Percentiles rank a stretch among this genome's conserved stretches.
Conservation (phyloP, 306 rosid species). For the Medicago ruthenica region DNA sequence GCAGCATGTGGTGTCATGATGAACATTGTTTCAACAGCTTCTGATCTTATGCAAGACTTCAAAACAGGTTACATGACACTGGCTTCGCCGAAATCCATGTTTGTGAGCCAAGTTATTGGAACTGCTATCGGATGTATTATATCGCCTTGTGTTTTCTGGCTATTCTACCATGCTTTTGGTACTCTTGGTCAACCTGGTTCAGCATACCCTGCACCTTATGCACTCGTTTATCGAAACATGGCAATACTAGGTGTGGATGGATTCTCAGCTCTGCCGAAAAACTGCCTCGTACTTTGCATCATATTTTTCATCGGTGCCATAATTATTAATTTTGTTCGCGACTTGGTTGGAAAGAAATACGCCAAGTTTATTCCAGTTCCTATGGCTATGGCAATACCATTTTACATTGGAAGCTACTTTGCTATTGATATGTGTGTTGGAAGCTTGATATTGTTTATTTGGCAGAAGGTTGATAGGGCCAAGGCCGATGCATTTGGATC, state of each 20-base stretch:
- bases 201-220: slow-evolving; percentile 53
- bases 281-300: slow-evolving; percentile 53
- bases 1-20: slow-evolving; percentile 68
- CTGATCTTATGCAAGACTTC: slow-evolving; percentile 64
- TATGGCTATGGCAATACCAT: slow-evolving; percentile 67
- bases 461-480: slow-evolving; percentile 49
- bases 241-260: slow-evolving; percentile 58
- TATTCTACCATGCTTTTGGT: slow-evolving; percentile 49
- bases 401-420: slow-evolving; percentile 55
- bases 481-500: slow-evolving; percentile 52
- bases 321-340: slow-evolving; percentile 44
- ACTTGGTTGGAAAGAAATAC: slow-evolving; percentile 40
- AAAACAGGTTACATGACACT: slow-evolving; percentile 63
- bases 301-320: slow-evolving; percentile 47
- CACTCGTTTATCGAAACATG: slow-evolving; percentile 55
- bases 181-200: slow-evolving; percentile 45
- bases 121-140: slow-evolving; percentile 54
- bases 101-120: slow-evolving; percentile 59
- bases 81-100: slow-evolving; percentile 63
- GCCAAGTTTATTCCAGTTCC: slow-evolving; percentile 55
- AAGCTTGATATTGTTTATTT: slow-evolving; percentile 54
- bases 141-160: slow-evolving; percentile 66
- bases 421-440: slow-evolving; percentile 65
- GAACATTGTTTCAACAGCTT: slow-evolving; percentile 63
- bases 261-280: slow-evolving; percentile 49